These are phyloP conservation scores for Xylariaceae sp. DNA, from an alignment of 2,329 filamentous ascomycete genomes.

Conservation along the genomic window DNA sequence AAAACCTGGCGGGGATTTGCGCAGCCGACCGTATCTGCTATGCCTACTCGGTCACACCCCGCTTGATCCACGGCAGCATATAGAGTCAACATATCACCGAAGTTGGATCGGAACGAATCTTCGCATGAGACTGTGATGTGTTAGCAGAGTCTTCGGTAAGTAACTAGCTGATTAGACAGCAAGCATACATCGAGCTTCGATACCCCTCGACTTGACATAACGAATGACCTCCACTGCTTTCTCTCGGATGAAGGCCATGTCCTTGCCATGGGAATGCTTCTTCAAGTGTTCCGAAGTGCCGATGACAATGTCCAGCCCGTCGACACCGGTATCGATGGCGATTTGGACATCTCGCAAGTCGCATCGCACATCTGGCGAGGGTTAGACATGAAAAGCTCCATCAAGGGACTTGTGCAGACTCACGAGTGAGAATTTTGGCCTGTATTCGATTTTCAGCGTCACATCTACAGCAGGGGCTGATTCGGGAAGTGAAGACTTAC, in stretches of 20 bases:
- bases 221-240: slow-evolving; percentile 81
- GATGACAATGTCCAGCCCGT: slow-evolving; percentile 79
- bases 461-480: too few relatives aligned
- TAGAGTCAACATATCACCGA: too few relatives aligned
- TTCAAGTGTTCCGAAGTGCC: slow-evolving; percentile 75
- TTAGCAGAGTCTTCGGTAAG: too few relatives aligned
- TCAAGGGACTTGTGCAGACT: slow-evolving; percentile 4
- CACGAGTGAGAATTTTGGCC: slow-evolving; percentile 67
- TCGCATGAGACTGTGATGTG: too few relatives aligned
- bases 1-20: slow-evolving; percentile 84
- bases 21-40: slow-evolving; percentile 87
- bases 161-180: too few relatives aligned
- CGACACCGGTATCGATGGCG: slow-evolving; percentile 62
- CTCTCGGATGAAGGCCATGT: slow-evolving; percentile 83
- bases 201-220: slow-evolving; percentile 71
- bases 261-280: slow-evolving; percentile 85
- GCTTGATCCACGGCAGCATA: too few relatives aligned
- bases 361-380: background rate
- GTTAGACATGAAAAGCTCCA: background rate
- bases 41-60: slow-evolving; percentile 82
- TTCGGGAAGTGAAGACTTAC: too few relatives aligned
- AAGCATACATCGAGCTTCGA: background rate
- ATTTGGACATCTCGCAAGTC: slow-evolving; percentile 62
- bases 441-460: too few relatives aligned
- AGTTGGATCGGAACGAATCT: too few relatives aligned